Conservation (phyloP, 257 asterid species). For the Anisodus acutangulus region DNA sequence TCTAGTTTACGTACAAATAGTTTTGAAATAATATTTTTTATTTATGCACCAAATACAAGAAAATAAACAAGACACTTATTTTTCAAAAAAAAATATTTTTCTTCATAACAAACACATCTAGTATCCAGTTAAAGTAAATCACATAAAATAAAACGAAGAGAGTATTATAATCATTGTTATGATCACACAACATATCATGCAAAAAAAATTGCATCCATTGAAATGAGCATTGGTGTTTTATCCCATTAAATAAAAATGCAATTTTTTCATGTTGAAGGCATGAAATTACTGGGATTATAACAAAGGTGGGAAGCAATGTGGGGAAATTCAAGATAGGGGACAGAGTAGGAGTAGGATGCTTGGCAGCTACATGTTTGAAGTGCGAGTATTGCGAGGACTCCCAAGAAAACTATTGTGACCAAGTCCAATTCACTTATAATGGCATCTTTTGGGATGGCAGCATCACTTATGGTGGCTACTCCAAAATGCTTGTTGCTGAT, state of each 20-base stretch:
- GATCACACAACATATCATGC: no score
- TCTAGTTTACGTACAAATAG: no score
- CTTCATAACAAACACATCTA: no score
- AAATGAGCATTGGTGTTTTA: neutral
- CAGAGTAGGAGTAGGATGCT: conserved; percentile 9
- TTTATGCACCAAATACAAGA: no score
- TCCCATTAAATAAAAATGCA: neutral
- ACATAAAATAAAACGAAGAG: no score
- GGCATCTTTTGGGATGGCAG: conserved; percentile 27
- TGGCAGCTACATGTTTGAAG: conserved; percentile 23
- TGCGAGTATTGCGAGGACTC: neutral
- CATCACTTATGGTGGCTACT: conserved; percentile 24
- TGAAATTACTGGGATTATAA: conserved; percentile 21
- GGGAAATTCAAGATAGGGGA: neutral
- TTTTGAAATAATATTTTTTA: no score
- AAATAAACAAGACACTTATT: no score
- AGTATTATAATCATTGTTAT: no score
- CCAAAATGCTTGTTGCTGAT: conserved; percentile 21
- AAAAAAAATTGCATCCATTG: no score
- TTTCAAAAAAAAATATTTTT: no score
- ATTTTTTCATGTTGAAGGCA: neutral
- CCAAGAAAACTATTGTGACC: conserved; percentile 22
- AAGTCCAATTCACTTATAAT: conserved; percentile 20
- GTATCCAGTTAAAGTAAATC: no score
- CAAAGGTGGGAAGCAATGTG: conserved; percentile 17